Evolutionary conservation across 208 protist species (phyloP).

Genomic region (Leishmania tarentolae): DNA sequence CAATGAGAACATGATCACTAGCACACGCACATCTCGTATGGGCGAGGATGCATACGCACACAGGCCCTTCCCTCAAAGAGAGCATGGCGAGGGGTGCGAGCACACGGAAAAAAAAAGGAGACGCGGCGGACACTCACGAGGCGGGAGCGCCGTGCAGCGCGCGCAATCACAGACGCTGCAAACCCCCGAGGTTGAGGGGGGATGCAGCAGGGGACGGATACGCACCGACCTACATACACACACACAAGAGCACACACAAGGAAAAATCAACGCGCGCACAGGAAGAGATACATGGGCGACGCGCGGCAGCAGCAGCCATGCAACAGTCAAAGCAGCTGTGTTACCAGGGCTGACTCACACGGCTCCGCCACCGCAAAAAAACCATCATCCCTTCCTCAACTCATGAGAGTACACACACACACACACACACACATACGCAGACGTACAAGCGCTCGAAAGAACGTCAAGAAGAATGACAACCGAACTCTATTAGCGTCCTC

Average conservation of each 20-base stretch:
- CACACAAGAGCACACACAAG: conserved; percentile 8
- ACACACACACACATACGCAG: neutral
- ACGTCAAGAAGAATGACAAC: neutral
- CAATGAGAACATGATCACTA: neutral
- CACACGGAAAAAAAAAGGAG: neutral
- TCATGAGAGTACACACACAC: neutral
- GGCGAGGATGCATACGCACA: neutral
- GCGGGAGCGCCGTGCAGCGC: neutral
- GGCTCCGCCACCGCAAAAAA: neutral
- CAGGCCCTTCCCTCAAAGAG: neutral
- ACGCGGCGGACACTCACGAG: neutral
- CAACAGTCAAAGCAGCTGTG: neutral
- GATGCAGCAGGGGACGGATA: neutral
- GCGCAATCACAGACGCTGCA: neutral
- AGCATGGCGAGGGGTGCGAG: neutral
- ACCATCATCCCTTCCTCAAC: conserved; percentile 2
- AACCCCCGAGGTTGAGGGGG: neutral
- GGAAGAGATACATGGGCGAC: neutral
- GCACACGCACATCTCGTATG: too few relatives aligned
- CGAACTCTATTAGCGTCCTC: neutral
- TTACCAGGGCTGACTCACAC: neutral
- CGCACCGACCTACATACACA: neutral
- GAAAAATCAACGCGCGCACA: conserved; percentile 5
- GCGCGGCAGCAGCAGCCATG: neutral
- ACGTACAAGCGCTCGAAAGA: neutral